Evolutionary conservation across 1,284 basidiomycete species (phyloP), one percentile per base, ranked within the genome.

Genomic region (Ustilago xerochloae): DNA sequence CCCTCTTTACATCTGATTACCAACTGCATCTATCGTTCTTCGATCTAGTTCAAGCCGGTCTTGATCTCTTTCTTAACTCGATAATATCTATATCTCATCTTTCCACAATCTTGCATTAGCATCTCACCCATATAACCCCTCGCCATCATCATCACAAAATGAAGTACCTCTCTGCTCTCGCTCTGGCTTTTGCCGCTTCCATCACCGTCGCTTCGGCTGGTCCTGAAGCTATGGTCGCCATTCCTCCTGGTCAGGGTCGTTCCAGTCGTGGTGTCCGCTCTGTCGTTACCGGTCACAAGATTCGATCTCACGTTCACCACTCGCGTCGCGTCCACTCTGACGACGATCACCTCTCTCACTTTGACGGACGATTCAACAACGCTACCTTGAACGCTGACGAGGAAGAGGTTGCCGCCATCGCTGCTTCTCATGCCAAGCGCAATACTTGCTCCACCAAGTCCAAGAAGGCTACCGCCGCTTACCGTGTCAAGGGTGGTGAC

Each of bases 211-310:
- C 46, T 20, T 68, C 63, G 57, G 63, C 62, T 35, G 56, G 55
- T 43, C 56, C 60, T 16, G 70, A 73, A 26, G 28, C 35, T 5
- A 46, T 58, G 45, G 43, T 69, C 16, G 59, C 65, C 52, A 24
- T 69, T 45, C 62, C 65, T 36, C 68, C 65, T n/a, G 74, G 68
- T 48, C 74, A 76, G 39, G 64, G 74, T 33, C 68, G 64, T 20
- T 61, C 58, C 64, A 69, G 50, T 52, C 61, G 58, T 26, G 65
- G 68, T 52, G 60, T 76, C 39, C 68, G 69, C 13, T 66, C 64
- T 64, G 61, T 75, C 57, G 68, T 75, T 58, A 71, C 73, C n/a
- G 73, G 73, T 30, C 73, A 71, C 57, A 75, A 75, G 68, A 71
- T 75, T 35, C 73, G 73, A 16, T 67, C 63, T 10, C 73, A 75